These are phyloP conservation scores for Psilocybe tampanensis DNA, from an alignment of 768 basidiomycete species.

Conservation along the genomic window DNA sequence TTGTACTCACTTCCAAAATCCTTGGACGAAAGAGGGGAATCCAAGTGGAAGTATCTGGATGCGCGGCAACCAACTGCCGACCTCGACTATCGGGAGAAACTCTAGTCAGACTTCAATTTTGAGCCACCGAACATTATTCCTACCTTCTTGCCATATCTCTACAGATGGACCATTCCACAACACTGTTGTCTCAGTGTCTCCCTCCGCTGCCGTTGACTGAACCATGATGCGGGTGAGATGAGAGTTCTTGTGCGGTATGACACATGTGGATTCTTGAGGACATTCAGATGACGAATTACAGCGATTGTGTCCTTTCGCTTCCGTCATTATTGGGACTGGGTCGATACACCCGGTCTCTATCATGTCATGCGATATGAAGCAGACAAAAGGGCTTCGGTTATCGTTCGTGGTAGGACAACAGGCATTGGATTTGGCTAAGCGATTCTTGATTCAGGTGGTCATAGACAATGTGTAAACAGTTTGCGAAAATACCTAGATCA, in stretches of 20 bases:
- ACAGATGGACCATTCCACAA: slow-evolving; percentile 73
- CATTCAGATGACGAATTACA: slow-evolving; percentile 45
- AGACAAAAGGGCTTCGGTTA: slow-evolving; percentile 35
- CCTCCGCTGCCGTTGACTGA: slow-evolving; percentile 15
- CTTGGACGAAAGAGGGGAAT: slow-evolving; percentile 36
- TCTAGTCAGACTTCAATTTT: not conserved
- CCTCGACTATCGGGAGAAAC: slow-evolving; percentile 42
- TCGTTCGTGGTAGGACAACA: slow-evolving; percentile 24
- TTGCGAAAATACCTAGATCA: slow-evolving; percentile 19
- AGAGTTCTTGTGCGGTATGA: slow-evolving; percentile 49
- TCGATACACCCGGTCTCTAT: slow-evolving; percentile 53
- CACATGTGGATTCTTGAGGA: slow-evolving; percentile 44
- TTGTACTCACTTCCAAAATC: slow-evolving; percentile 58
- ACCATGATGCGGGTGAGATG: slow-evolving; percentile 61
- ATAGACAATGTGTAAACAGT: not conserved
- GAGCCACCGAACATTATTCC: slow-evolving; percentile 12
- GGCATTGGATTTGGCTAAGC: slow-evolving; percentile 22
- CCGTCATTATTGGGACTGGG: slow-evolving; percentile 53
- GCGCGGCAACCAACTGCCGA: slow-evolving; percentile 51
- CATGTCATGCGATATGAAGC: slow-evolving; percentile 42
- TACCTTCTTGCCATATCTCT: slow-evolving; percentile 73
- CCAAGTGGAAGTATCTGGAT: slow-evolving; percentile 40
- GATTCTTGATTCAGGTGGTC: not conserved
- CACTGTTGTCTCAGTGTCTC: slow-evolving; percentile 40
- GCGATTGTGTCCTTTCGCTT: slow-evolving; percentile 29